A percentile compares a stretch with the other conserved stretches of the same genome.
Conservation (phyloP, 2,329 filamentous ascomycete genomes). For the Onygenales sp. region DNA sequence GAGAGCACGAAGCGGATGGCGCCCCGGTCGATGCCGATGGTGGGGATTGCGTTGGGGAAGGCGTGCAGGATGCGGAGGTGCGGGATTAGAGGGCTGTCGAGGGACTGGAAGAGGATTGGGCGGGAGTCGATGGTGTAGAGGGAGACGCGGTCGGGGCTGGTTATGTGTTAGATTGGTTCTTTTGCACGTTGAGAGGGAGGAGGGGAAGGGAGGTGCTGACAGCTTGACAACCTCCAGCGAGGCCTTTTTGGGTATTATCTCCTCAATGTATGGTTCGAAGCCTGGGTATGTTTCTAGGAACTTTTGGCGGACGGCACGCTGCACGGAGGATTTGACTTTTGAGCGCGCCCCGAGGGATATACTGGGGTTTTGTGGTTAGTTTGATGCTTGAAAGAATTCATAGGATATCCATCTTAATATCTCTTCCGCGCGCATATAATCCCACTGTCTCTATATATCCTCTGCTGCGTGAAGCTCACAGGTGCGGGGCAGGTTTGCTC, state of each 20-base stretch:
- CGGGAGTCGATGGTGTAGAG: constrained; percentile 72
- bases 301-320: constrained; percentile 74
- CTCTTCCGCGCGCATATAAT: no score
- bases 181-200: neutral
- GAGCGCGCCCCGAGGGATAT: constrained; percentile 36
- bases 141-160: constrained; percentile 69
- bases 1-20: constrained; percentile 94
- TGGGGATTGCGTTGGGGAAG: constrained; percentile 76
- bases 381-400: neutral
- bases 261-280: constrained; percentile 80
- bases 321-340: constrained; percentile 94
- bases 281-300: constrained; percentile 78
- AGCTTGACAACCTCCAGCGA: constrained; percentile 87
- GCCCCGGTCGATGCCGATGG: constrained; percentile 83
- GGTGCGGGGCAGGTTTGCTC: no score
- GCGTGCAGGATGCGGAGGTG: constrained; percentile 84
- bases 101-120: constrained; percentile 87
- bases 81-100: constrained; percentile 67
- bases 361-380: constrained; percentile 1
- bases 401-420: no score
- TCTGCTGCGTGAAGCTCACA: no score
- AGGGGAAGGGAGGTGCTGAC: constrained; percentile 21
- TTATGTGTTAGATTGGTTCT: neutral
- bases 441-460: no score
- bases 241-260: constrained; percentile 89